phyloP scores from a whole-genome alignment of 2,329 filamentous ascomycete species.

The Paraphoma sp. region DNA sequence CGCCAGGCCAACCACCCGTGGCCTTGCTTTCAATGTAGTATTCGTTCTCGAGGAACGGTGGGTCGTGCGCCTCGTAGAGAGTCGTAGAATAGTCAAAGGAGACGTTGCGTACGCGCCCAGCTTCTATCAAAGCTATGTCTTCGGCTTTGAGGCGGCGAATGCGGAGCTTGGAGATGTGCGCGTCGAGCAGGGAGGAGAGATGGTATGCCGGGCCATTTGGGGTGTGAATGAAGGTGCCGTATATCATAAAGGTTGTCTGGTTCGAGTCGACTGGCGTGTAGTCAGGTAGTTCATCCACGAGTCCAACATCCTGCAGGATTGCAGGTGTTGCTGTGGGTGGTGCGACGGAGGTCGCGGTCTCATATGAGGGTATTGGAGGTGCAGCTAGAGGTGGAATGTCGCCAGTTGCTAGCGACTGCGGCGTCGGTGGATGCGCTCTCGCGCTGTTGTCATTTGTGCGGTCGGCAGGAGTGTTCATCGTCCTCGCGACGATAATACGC shows the following conservation, averaged over 20 bases:
- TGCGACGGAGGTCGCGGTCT: constrained; percentile 14
- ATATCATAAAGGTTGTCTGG: constrained; percentile 30
- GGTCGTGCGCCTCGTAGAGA: constrained; percentile 35
- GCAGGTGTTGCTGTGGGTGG: background rate
- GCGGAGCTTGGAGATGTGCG: constrained; percentile 23
- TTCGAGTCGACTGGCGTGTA: constrained; percentile 30
- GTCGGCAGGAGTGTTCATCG: constrained; percentile 2
- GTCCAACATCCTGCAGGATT: background rate
- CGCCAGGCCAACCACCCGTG: constrained; percentile 19
- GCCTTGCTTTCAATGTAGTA: constrained; percentile 27
- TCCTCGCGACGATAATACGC: background rate
- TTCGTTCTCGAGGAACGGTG: constrained; percentile 27
- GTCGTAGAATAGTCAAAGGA: constrained; percentile 21
- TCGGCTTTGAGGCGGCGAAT: constrained; percentile 26
- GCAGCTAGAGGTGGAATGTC: background rate
- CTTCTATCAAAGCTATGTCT: constrained; percentile 24
- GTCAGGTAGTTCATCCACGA: constrained; percentile 13
- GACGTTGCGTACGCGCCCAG: constrained; percentile 16
- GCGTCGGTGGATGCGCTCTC: background rate
- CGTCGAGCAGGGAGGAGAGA: constrained; percentile 31
- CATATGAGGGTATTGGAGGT: constrained; percentile 26
- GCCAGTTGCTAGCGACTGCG: background rate
- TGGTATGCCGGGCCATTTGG: constrained; percentile 32
- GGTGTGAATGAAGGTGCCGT: constrained; percentile 35
- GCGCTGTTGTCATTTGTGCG: background rate